These are phyloP conservation scores for Naematelia encephala DNA, from an alignment of 768 basidiomycete genomes.

Conservation along the genomic window DNA sequence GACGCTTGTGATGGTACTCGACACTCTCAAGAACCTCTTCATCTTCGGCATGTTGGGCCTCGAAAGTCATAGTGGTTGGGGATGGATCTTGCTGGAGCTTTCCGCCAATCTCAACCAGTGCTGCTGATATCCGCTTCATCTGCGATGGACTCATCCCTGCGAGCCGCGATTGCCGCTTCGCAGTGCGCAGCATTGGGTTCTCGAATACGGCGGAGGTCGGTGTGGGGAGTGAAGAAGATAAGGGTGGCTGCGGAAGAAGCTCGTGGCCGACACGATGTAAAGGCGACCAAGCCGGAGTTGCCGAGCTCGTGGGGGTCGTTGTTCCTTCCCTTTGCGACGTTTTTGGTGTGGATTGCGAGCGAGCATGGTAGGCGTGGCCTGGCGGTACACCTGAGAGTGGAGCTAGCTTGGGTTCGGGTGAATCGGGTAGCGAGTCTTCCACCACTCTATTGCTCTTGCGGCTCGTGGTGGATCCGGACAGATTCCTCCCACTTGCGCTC, in stretches of 20 bases:
- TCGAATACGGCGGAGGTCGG: slow-evolving; percentile 2
- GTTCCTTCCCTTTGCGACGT: background rate
- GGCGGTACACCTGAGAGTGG: background rate
- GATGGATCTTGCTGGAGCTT: background rate
- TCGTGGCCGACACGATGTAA: background rate
- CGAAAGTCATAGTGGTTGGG: background rate
- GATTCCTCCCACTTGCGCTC: slow-evolving; percentile 23
- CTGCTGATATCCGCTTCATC: slow-evolving; percentile 38
- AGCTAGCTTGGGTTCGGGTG: background rate
- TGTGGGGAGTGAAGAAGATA: slow-evolving; percentile 2
- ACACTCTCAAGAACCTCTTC: slow-evolving; percentile 26
- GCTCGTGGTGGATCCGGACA: slow-evolving; percentile 17
- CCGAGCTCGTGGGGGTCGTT: background rate
- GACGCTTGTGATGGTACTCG: background rate
- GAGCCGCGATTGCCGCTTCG: slow-evolving; percentile 28
- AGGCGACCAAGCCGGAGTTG: background rate
- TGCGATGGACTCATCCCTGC: slow-evolving; percentile 38
- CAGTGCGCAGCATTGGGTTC: background rate
- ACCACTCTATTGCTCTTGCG: slow-evolving; percentile 13
- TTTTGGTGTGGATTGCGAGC: background rate
- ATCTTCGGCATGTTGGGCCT: slow-evolving; percentile 14
- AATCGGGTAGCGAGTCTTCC: background rate
- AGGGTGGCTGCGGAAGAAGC: background rate
- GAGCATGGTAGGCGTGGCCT: background rate
- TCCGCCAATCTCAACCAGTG: slow-evolving; percentile 34